Conservation (phyloP, 2,329 filamentous ascomycete species). For the Samsoniella hepiali region DNA sequence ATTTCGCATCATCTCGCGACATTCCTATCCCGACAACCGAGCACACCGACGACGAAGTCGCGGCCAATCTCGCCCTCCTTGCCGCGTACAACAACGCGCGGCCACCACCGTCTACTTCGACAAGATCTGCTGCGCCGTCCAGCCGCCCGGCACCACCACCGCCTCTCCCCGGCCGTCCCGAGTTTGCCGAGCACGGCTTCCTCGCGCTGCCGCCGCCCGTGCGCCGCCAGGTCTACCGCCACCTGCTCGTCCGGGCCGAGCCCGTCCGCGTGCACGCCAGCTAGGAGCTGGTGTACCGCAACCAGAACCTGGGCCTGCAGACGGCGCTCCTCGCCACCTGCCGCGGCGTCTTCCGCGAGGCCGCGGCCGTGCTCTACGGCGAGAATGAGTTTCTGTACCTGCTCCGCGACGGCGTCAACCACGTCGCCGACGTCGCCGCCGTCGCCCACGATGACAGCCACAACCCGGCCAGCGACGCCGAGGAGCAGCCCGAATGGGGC, state of each 20-base stretch:
- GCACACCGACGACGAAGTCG: background rate
- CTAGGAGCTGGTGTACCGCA: conserved; percentile 33
- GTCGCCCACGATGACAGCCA: conserved; percentile 22
- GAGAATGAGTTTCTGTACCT: conserved; percentile 47
- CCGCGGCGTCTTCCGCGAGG: conserved; percentile 35
- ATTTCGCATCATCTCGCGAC: background rate
- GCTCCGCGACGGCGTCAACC: conserved; percentile 37
- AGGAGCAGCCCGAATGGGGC: conserved; percentile 15
- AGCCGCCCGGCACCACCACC: too few relatives aligned
- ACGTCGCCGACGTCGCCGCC: conserved; percentile 21
- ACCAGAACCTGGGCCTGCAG: conserved; percentile 29
- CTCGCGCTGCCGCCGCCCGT: conserved; percentile 30
- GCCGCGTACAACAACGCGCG: background rate
- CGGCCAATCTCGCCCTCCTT: background rate
- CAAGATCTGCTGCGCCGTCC: background rate
- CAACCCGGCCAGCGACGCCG: conserved; percentile 21
- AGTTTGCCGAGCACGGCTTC: background rate
- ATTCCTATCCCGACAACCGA: background rate
- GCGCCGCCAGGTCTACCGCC: conserved; percentile 30
- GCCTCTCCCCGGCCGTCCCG: conserved; percentile 1
- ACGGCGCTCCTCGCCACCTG: conserved; percentile 38
- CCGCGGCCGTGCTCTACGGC: conserved; percentile 42
- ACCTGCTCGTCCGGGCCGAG: conserved; percentile 31
- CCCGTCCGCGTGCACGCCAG: conserved; percentile 34
- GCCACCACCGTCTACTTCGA: background rate